phyloP scores from a whole-genome alignment of 2,329 filamentous ascomycete genomes.

The Beauveria bassiana region DNA sequence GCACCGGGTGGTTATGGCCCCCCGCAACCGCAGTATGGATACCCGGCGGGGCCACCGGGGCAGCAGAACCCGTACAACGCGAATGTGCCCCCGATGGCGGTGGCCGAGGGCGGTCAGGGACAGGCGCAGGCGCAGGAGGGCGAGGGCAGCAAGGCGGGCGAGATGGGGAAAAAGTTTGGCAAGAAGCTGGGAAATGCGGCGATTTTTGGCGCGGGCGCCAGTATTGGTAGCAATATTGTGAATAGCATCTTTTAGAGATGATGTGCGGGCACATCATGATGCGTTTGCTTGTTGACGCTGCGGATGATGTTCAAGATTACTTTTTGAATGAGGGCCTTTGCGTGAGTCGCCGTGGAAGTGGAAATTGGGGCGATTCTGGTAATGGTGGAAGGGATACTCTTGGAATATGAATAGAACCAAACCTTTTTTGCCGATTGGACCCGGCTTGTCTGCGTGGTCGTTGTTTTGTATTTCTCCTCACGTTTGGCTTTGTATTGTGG shows the following conservation, averaged over 20 bases:
- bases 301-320: no score
- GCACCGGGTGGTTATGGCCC: slow-evolving; percentile 27
- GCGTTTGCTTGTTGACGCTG: not conserved
- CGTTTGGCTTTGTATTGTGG: no score
- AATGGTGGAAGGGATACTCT: not conserved
- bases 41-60: slow-evolving; percentile 32
- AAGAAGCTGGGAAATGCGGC: slow-evolving; percentile 79
- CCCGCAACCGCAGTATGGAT: slow-evolving; percentile 31
- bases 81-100: slow-evolving; percentile 66
- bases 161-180: slow-evolving; percentile 88
- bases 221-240: slow-evolving; percentile 81
- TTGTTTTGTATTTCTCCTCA: no score
- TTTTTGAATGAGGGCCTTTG: no score
- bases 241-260: slow-evolving; percentile 76
- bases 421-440: no score
- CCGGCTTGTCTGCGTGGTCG: no score
- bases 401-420: not conserved
- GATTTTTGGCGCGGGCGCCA: slow-evolving; percentile 89
- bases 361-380: not conserved
- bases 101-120: slow-evolving; percentile 48
- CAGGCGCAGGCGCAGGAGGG: not conserved
- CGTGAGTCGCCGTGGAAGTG: no score
- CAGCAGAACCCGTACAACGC: slow-evolving; percentile 58
- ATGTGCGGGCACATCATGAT: not conserved
- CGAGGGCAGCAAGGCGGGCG: slow-evolving; percentile 52